A percentile compares a stretch with the other conserved stretches of the same genome.
Conservation (phyloP, 225 moss, liverwort and hornwort species). For the Rhytidiadelphus loreus region DNA sequence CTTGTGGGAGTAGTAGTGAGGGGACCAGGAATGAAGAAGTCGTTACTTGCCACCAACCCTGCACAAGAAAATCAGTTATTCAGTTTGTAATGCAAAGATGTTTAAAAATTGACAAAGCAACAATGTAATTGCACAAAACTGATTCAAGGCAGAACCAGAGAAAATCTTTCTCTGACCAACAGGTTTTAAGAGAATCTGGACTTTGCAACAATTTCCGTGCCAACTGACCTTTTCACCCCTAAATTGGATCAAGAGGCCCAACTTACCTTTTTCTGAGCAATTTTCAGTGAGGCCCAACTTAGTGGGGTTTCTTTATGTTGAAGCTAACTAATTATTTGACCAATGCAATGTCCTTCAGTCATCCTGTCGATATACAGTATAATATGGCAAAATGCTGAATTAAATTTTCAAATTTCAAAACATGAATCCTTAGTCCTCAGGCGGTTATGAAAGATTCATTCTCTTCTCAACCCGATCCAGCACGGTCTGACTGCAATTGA, state of each 20-base stretch:
- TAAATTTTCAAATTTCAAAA: not conserved
- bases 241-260: not conserved
- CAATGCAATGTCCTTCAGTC: not conserved
- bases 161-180: not conserved
- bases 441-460: not conserved
- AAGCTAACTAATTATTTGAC: not conserved
- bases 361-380: not conserved
- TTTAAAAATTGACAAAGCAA: not conserved
- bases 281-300: not conserved
- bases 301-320: too few species aligned
- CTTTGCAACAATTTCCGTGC: not conserved
- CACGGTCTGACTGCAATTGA: not conserved
- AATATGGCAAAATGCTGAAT: not conserved
- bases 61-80: not conserved
- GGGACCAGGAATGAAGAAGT: constrained; percentile 59
- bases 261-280: not conserved
- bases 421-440: not conserved
- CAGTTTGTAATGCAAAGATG: not conserved
- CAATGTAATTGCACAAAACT: not conserved
- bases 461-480: not conserved
- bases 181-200: not conserved
- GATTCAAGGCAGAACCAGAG: not conserved
- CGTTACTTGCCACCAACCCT: constrained; percentile 60
- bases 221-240: not conserved
- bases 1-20: not conserved